Conservation (phyloP, 2,329 filamentous ascomycete genomes). For the Scedosporium apiospermum region DNA sequence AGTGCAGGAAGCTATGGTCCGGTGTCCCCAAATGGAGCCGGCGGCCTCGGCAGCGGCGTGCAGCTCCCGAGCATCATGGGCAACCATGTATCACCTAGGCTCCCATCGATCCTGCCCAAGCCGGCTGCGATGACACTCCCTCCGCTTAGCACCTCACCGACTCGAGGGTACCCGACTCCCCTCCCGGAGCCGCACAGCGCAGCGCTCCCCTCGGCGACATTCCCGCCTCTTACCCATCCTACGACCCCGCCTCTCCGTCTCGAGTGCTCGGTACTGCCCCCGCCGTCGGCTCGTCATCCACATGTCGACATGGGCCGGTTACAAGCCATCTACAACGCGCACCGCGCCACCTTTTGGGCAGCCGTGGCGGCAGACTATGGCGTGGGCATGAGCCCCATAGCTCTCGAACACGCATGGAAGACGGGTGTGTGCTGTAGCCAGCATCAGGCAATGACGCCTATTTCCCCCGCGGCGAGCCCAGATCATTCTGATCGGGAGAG, state of each 20-base stretch:
- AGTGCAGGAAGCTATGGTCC: conserved; percentile 34
- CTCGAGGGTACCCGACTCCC: conserved; percentile 29
- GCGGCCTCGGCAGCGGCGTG: conserved; percentile 24
- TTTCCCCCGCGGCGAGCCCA: conserved; percentile 44
- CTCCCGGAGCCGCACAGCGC: conserved; percentile 35
- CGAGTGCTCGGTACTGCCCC: conserved; percentile 43
- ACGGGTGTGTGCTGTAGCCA: conserved; percentile 32
- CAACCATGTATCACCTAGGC: conserved; percentile 35
- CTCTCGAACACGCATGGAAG: conserved; percentile 64
- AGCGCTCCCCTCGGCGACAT: conserved; percentile 29
- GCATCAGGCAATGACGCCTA: conserved; percentile 30
- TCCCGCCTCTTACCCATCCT: conserved; percentile 23
- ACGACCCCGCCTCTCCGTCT: conserved; percentile 43
- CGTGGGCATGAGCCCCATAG: conserved; percentile 46
- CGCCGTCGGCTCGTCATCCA: conserved; percentile 24
- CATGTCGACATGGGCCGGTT: conserved; percentile 58
- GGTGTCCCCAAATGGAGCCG: conserved; percentile 28
- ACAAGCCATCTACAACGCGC: conserved; percentile 58
- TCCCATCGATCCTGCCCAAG: conserved; percentile 58
- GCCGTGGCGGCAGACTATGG: conserved; percentile 65
- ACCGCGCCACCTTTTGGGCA: conserved; percentile 64
- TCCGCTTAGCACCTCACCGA: conserved; percentile 23
- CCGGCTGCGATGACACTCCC: conserved; percentile 42
- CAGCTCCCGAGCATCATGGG: conserved; percentile 45
- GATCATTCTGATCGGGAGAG: conserved; percentile 31